phyloP scores from a whole-genome alignment of 257 asterid species.

The Salvia hispanica region DNA sequence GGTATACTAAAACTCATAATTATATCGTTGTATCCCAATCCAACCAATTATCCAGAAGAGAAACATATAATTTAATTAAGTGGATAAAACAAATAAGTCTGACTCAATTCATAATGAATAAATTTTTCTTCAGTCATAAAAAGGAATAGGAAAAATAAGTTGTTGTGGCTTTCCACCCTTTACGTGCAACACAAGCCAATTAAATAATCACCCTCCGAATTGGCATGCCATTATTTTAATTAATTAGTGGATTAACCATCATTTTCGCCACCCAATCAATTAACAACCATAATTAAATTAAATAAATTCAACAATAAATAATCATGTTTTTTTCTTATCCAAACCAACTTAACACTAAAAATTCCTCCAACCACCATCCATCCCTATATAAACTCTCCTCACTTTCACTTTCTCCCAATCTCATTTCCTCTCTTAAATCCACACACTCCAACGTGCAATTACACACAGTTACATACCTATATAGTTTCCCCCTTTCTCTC shows the following conservation, averaged over 20 bases:
- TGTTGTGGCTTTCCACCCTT: slow-evolving; percentile 23
- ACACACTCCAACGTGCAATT: neutral
- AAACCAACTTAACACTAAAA: too few relatives aligned
- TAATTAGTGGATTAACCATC: slow-evolving; percentile 38
- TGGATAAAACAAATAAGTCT: too few relatives aligned
- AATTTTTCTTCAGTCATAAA: too few relatives aligned
- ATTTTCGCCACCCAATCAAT: slow-evolving; percentile 29
- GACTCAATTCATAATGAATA: too few relatives aligned
- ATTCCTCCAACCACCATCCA: too few relatives aligned
- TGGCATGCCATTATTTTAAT: neutral
- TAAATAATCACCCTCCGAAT: neutral
- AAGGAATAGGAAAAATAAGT: too few relatives aligned
- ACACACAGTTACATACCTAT: neutral
- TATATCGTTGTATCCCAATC: too few relatives aligned
- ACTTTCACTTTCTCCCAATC: slow-evolving; percentile 5
- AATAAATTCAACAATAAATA: neutral
- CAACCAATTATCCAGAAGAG: too few relatives aligned
- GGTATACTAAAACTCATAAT: too few relatives aligned
- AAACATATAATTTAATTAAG: too few relatives aligned
- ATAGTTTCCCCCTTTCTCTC: too few relatives aligned
- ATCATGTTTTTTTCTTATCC: neutral
- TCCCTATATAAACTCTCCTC: slow-evolving; percentile 33
- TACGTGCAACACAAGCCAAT: slow-evolving; percentile 32
- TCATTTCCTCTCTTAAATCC: neutral
- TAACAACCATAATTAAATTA: slow-evolving; percentile 2